Conservation (phyloP, 2,329 filamentous ascomycete genomes). For the Pestalotiopsis sp. region DNA sequence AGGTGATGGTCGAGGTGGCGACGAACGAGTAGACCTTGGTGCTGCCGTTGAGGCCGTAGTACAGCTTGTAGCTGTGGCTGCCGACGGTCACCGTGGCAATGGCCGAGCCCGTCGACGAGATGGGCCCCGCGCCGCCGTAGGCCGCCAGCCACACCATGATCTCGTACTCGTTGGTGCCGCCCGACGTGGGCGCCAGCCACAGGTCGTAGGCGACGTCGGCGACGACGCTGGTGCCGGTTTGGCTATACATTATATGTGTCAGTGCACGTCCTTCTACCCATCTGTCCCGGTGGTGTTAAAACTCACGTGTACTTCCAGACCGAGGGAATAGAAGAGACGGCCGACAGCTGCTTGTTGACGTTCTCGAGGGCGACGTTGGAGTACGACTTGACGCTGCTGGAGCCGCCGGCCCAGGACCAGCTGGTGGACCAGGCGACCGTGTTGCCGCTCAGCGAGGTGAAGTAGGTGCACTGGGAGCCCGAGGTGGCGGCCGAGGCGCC, state of each 20-base stretch:
- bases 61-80: slow-evolving; percentile 56
- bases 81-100: slow-evolving; percentile 56
- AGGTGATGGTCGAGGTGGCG: slow-evolving; percentile 41
- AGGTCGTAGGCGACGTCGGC: slow-evolving; percentile 63
- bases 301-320: slow-evolving; percentile 51
- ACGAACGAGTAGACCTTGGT: slow-evolving; percentile 59
- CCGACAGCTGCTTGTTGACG: slow-evolving; percentile 34
- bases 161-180: slow-evolving; percentile 56
- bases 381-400: slow-evolving; percentile 46
- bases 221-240: slow-evolving; percentile 50
- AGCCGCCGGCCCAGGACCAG: slow-evolving; percentile 45
- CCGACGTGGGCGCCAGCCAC: slow-evolving; percentile 51
- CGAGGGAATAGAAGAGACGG: slow-evolving; percentile 37
- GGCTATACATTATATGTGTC: slow-evolving; percentile 30
- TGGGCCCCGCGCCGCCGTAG: slow-evolving; percentile 29
- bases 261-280: background rate
- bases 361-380: slow-evolving; percentile 43
- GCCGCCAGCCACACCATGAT: slow-evolving; percentile 44
- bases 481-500: slow-evolving; percentile 37
- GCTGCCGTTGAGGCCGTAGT: slow-evolving; percentile 55
- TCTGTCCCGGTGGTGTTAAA: too few relatives aligned
- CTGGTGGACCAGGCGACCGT: slow-evolving; percentile 44
- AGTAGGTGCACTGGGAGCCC: slow-evolving; percentile 45
- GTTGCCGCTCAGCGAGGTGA: slow-evolving; percentile 36
- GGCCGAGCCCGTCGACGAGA: slow-evolving; percentile 47